These are phyloP conservation scores for Kodamaea plutei DNA, from an alignment of 1,139 yeast species.

Conservation along the genomic window DNA sequence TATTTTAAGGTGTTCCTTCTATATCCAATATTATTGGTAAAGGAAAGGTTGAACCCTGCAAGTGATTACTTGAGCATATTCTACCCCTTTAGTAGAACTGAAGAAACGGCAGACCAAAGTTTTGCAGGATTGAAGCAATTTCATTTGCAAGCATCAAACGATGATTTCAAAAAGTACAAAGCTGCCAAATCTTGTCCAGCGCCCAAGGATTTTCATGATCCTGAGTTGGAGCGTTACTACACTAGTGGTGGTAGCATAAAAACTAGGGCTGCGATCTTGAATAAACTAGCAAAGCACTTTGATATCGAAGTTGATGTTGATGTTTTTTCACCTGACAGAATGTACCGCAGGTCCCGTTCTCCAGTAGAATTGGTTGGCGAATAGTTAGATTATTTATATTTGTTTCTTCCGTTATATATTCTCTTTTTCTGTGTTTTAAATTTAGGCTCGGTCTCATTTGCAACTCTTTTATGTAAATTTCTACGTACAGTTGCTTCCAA, in stretches of 20 bases:
- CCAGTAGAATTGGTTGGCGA: constrained; percentile 1
- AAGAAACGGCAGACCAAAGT: no score
- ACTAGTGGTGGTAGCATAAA: constrained; percentile 8
- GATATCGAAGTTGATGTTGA: constrained; percentile 10
- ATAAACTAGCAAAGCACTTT: constrained; percentile 13
- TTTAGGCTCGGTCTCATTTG: no score
- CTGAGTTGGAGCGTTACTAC: constrained; percentile 7
- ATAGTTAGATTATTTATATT: no score
- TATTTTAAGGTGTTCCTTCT: constrained; percentile 14
- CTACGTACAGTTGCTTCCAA: no score
- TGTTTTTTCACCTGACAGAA: constrained; percentile 1
- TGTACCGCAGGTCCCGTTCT: constrained; percentile 3
- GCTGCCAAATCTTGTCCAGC: constrained; percentile 1
- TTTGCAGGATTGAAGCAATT: constrained; percentile 11
- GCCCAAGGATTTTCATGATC: constrained; percentile 1
- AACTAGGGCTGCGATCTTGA: constrained; percentile 12
- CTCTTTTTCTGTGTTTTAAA: no score
- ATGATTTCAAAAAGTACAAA: not conserved
- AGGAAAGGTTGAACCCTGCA: constrained; percentile 5
- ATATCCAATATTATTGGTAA: constrained; percentile 13
- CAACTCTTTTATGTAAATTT: no score
- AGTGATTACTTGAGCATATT: constrained; percentile 3
- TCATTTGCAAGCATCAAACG: constrained; percentile 7
- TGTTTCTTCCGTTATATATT: no score
- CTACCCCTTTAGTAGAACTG: constrained; percentile 2